Evolutionary conservation across 192 early-diverging fungal species (phyloP).

Genomic region (Chytriomyces hyalinus): DNA sequence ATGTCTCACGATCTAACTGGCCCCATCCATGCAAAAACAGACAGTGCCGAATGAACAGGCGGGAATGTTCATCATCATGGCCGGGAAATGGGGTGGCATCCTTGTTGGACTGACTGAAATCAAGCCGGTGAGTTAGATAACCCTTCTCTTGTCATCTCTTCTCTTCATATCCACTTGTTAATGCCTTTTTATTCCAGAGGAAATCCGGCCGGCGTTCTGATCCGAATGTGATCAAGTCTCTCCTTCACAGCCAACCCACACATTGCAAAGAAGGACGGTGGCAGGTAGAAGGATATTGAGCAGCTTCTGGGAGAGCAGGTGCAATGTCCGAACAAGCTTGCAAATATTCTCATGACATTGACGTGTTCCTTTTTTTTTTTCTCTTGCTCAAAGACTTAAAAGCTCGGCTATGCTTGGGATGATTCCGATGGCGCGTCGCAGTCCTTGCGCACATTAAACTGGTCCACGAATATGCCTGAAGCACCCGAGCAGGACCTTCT

Average conservation of each 20-base stretch:
- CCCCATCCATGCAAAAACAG: not conserved
- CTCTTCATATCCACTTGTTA: not conserved
- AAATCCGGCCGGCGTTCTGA: not conserved
- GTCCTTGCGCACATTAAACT: not conserved
- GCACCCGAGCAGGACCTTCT: not conserved
- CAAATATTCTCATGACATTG: not conserved
- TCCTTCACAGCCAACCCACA: conserved; percentile 5
- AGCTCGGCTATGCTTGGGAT: not conserved
- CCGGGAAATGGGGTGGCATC: conserved; percentile 25
- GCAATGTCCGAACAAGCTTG: not conserved
- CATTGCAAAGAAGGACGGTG: not conserved
- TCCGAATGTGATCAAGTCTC: conserved; percentile 15
- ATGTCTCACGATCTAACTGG: not conserved
- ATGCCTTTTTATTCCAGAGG: too few species aligned
- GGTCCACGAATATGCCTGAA: conserved; percentile 30
- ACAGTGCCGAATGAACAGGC: conserved; percentile 22
- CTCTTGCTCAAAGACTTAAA: not conserved
- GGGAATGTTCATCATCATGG: conserved; percentile 6
- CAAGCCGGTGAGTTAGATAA: not conserved
- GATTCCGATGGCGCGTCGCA: not conserved
- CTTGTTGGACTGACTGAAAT: conserved; percentile 25
- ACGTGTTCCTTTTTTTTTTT: not conserved
- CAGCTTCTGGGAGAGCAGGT: conserved; percentile 3
- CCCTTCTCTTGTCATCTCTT: not conserved
- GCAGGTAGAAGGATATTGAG: not conserved